These are phyloP conservation scores for Sporothrix inflata DNA, from an alignment of 2,329 filamentous ascomycete genomes.

Conservation along the genomic window DNA sequence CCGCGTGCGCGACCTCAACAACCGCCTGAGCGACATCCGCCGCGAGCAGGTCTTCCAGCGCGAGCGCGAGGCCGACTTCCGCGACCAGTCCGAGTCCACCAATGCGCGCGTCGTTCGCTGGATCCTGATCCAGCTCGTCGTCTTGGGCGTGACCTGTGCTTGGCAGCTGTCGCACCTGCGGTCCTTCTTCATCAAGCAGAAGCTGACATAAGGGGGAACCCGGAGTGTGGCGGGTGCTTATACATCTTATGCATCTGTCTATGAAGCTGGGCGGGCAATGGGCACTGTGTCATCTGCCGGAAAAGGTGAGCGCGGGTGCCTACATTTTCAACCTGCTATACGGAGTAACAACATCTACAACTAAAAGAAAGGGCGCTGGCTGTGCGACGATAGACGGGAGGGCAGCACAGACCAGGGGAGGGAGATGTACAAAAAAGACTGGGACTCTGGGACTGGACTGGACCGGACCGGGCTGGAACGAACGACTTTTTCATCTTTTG, in stretches of 20 bases:
- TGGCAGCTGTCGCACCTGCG: slow-evolving; percentile 97
- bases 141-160: slow-evolving; percentile 85
- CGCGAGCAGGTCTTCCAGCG: slow-evolving; percentile 96
- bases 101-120: slow-evolving; percentile 91
- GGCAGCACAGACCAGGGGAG: not conserved
- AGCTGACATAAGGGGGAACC: slow-evolving; percentile 72
- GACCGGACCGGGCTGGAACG: not conserved
- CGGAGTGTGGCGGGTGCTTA: not conserved
- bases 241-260: not conserved
- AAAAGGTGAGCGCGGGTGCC: not conserved
- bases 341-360: not conserved
- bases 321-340: not conserved
- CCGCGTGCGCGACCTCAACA: slow-evolving; percentile 88
- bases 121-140: slow-evolving; percentile 85
- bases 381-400: slow-evolving; percentile 15
- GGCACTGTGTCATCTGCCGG: not conserved
- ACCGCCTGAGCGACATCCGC: slow-evolving; percentile 81
- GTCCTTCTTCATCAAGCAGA: slow-evolving; percentile 99
- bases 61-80: slow-evolving; percentile 96
- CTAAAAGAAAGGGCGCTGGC: not conserved
- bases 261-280: not conserved
- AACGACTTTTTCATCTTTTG: slow-evolving; percentile 2
- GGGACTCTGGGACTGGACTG: not conserved
- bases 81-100: slow-evolving; percentile 93
- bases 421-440: not conserved